A percentile compares a stretch with the other conserved stretches of the same genome.
Conservation (phyloP, 108 stramenopile species). For the Nannochloropsis granulata region DNA sequence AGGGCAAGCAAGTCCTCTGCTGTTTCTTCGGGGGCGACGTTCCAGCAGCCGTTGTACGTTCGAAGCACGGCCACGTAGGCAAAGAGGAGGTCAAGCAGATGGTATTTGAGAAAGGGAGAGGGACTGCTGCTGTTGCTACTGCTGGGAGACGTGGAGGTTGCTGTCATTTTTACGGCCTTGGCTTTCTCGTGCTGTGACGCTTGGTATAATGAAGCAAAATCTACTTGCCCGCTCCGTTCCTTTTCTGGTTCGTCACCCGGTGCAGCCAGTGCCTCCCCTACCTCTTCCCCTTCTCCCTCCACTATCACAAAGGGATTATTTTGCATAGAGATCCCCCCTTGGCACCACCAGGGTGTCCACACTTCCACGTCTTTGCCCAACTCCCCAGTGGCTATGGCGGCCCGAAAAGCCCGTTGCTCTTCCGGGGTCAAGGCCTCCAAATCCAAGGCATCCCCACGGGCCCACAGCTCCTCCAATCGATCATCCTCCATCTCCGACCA, state of each 20-base stretch:
- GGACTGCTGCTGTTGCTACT: not conserved
- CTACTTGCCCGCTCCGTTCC: not conserved
- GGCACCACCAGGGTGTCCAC: not conserved
- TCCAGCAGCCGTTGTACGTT: not conserved
- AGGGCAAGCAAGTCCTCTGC: not conserved
- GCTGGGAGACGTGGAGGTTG: not conserved
- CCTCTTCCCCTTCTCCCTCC: not conserved
- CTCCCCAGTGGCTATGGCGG: not conserved
- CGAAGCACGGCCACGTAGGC: not conserved
- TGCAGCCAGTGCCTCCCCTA: not conserved
- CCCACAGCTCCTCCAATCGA: not conserved
- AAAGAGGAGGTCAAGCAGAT: not conserved
- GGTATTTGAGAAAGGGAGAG: not conserved
- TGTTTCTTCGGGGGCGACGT: not conserved
- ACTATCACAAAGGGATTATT: not conserved
- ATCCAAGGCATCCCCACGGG: not conserved
- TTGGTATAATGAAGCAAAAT: not conserved
- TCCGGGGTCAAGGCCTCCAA: not conserved
- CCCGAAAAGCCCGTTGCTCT: not conserved
- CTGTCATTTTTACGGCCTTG: not conserved
- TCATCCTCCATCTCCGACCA: not conserved
- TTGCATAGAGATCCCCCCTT: not conserved
- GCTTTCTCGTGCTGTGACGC: not conserved
- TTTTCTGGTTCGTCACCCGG: not conserved
- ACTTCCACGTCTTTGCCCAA: not conserved